A percentile compares a stretch with the other conserved stretches of the same genome.
Conservation (phyloP, 202 grass and related monocot genomes). For the Dendrocalamus latiflorus region DNA sequence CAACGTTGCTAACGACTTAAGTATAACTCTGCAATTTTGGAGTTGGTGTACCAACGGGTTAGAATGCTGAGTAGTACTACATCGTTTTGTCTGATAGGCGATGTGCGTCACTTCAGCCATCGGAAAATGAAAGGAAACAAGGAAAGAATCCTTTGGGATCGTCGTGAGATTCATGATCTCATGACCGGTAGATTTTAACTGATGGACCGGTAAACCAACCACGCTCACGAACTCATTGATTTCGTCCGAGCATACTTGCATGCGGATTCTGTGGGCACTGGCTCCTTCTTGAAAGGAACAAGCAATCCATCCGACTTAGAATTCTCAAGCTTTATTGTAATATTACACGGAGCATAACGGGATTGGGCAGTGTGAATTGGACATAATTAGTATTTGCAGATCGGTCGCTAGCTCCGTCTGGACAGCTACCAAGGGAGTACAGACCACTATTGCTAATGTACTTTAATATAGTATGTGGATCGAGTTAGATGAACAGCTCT, state of each 20-base stretch:
- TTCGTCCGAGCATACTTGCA: not conserved
- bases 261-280: not conserved
- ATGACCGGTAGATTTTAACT: not conserved
- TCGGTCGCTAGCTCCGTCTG: no score
- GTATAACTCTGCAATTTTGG: no score
- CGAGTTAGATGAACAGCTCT: constrained; percentile 27
- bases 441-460: not conserved
- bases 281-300: not conserved
- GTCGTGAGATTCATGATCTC: not conserved
- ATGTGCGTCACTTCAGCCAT: not conserved
- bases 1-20: no score
- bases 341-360: not conserved
- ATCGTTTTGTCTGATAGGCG: not conserved
- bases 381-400: not conserved
- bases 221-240: not conserved
- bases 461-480: not conserved
- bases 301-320: not conserved
- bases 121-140: not conserved
- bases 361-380: not conserved
- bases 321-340: not conserved
- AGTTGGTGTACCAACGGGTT: no score
- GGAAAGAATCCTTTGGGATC: not conserved
- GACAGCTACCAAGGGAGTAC: not conserved
- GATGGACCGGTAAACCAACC: constrained; percentile 28
- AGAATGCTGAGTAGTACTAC: not conserved